Base-by-base conservation (phyloP, 2,329 filamentous ascomycete genomes). In the Raffaelea arxii region DNA sequence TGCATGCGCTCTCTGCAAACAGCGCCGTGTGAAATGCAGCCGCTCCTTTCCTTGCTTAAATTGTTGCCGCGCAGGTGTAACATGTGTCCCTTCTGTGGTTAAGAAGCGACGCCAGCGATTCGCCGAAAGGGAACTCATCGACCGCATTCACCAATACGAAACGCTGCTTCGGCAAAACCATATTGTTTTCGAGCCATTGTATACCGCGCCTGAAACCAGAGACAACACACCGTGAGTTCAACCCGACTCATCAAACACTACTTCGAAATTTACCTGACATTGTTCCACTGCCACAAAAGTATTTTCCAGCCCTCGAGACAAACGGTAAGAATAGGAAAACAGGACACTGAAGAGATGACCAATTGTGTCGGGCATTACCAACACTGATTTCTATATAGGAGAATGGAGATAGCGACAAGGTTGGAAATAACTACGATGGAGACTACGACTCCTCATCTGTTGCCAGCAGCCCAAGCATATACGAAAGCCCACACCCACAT, bases 1-100 rank as follows among this genome's bases (percentile, higher is more conserved):
- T 48, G 71, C 72, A 18, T 77, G 74, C 54, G 71, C 74, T 27
- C 63, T 77, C 36, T 79, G 75, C 56, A 75, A 79, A 58, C 72
- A 74, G 58, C 70, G 75, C 55, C 78, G 79, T 62, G 78, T 78
- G 59, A 78, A 77, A 57, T 79, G 76, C 61, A 74, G 78, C 56
- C 69, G 75, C 51, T 71, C 68, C 42, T 75, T 70, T 24, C 75
- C 75, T 9, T 79, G 75, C 57, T 70, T 72, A 47, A 77, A 78
- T 54, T 79, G 75, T 54, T 62, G 41, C 9, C 44, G 47, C 12
- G 25, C 39, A 4, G 49, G 49, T 27, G 44, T 30, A 19, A 16
- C 27, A 10, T 51, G 49, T 37, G 44, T 51, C 14, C 49, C 32
- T 7, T 41, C 49, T n/a, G 27, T 70, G 42, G 48, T 59, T 16